Conservation (phyloP, 2,329 filamentous ascomycete species). For the Tothia fuscella region DNA sequence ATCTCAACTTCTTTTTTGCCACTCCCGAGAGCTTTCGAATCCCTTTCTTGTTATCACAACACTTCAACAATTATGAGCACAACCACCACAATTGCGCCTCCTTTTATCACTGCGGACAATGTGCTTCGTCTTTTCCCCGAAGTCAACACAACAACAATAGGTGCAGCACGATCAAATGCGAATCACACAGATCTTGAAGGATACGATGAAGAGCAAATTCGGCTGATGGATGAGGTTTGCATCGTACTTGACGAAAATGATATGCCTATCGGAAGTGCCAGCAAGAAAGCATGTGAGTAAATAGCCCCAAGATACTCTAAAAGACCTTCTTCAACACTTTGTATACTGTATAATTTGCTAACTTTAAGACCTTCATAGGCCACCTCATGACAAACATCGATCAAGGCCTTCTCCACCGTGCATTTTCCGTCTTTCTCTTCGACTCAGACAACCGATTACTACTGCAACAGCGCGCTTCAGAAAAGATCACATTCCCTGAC, state of each 20-base stretch:
- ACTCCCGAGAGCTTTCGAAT: no score
- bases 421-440: slow-evolving; percentile 97
- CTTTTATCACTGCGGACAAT: slow-evolving; percentile 70
- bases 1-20: no score
- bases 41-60: no score
- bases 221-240: slow-evolving; percentile 97
- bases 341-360: no score
- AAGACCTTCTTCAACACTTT: not conserved
- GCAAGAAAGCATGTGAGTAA: slow-evolving; percentile 87
- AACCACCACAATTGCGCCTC: slow-evolving; percentile 19
- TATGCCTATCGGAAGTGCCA: slow-evolving; percentile 83
- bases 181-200: slow-evolving; percentile 62
- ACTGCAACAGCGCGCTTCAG: slow-evolving; percentile 83
- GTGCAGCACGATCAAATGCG: slow-evolving; percentile 47
- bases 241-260: slow-evolving; percentile 93
- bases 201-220: slow-evolving; percentile 95
- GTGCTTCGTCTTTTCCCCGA: slow-evolving; percentile 85
- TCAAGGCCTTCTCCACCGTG: slow-evolving; percentile 87
- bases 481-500: slow-evolving; percentile 99
- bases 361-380: slow-evolving; percentile 46
- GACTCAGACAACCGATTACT: slow-evolving; percentile 85
- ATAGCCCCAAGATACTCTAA: not conserved
- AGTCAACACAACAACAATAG: slow-evolving; percentile 49
- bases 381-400: slow-evolving; percentile 99
- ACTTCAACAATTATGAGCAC: no score